Percentiles rank a stretch among this genome's conserved stretches.
phyloP scores from a whole-genome alignment of 2,329 filamentous ascomycete genomes.

The Microsporum ferrugineum region DNA sequence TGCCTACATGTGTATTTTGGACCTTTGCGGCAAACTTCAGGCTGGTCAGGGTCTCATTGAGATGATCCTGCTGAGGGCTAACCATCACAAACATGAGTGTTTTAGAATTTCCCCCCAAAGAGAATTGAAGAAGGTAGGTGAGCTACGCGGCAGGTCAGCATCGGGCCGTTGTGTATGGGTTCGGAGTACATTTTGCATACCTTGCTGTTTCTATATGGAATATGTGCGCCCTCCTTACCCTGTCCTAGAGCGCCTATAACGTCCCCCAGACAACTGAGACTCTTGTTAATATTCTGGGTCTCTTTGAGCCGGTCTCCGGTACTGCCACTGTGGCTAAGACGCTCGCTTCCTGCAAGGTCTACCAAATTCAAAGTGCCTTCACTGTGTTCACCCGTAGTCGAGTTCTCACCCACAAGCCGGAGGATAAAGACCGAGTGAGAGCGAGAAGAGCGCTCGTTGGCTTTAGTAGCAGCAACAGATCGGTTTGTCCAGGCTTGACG shows the following conservation, averaged over 20 bases:
- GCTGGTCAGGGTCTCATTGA: conserved; percentile 87
- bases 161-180: neutral
- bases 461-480: conserved; percentile 90
- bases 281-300: conserved; percentile 96
- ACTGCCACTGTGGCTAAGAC: conserved; percentile 73
- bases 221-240: conserved; percentile 62
- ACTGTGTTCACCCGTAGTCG: conserved; percentile 66
- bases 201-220: conserved; percentile 94
- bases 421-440: conserved; percentile 96
- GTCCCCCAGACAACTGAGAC: conserved; percentile 79
- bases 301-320: conserved; percentile 82
- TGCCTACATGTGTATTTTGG: conserved; percentile 78
- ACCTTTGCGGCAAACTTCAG: conserved; percentile 94
- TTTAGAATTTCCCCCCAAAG: conserved; percentile 86
- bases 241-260: conserved; percentile 88
- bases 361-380: conserved; percentile 93
- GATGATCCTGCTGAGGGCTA: conserved; percentile 76
- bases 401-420: conserved; percentile 54
- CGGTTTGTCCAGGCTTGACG: conserved; percentile 72
- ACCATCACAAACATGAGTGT: conserved; percentile 99
- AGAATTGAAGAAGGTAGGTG: conserved; percentile 90
- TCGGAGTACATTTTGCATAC: conserved; percentile 31
- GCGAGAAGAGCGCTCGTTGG: conserved; percentile 86
- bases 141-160: conserved; percentile 41
- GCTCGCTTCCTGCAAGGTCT: conserved; percentile 85